Evolutionary conservation across 169 alveolate species (phyloP).

Genomic region (Cryptosporidium ryanae): DNA sequence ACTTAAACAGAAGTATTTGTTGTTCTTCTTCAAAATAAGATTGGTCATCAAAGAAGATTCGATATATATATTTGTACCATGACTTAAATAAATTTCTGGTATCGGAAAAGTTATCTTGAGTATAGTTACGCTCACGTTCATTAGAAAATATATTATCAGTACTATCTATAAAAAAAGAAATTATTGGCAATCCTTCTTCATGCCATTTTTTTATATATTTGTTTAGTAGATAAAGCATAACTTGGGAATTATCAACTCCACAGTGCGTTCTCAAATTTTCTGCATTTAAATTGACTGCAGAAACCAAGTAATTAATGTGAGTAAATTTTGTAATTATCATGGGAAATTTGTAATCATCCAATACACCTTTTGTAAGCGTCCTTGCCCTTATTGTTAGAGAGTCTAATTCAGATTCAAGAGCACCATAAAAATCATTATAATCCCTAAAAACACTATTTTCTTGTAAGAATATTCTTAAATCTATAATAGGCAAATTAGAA

Average conservation of each 20-base stretch:
- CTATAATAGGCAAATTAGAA: too few species aligned
- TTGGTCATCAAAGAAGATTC: not conserved
- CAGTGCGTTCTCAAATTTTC: not conserved
- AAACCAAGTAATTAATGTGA: not conserved
- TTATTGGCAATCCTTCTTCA: slow-evolving; percentile 10
- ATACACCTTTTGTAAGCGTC: not conserved
- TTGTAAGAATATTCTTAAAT: too few species aligned
- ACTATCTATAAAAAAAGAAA: slow-evolving; percentile 20
- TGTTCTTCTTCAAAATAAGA: not conserved
- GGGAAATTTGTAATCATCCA: not conserved
- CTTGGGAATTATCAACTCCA: not conserved
- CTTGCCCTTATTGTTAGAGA: slow-evolving; percentile 3
- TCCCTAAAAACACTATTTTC: too few species aligned
- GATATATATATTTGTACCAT: not conserved
- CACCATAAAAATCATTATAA: not conserved
- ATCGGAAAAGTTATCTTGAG: not conserved
- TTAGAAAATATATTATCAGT: not conserved
- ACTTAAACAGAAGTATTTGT: not conserved
- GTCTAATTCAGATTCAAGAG: not conserved
- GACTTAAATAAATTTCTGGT: not conserved
- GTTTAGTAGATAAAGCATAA: not conserved
- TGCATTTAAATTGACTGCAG: not conserved
- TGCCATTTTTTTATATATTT: slow-evolving; percentile 3
- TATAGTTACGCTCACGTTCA: not conserved
- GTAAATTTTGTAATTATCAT: not conserved